Evolutionary conservation across 2,329 filamentous ascomycete species (phyloP).

Genomic region (Diaporthe sp.): DNA sequence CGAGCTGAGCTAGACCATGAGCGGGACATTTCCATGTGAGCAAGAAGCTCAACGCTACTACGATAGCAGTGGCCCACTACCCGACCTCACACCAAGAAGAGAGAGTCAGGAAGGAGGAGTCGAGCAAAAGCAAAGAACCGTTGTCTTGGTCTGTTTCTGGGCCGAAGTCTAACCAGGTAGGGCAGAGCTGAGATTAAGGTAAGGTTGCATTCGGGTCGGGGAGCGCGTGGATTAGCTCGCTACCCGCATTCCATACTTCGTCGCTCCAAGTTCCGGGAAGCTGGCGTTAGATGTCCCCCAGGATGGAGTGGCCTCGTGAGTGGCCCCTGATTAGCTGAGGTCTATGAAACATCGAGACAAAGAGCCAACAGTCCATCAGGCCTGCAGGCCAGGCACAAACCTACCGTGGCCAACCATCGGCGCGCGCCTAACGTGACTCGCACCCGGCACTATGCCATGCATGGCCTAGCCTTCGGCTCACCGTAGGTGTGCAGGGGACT

Average conservation of each 20-base stretch:
- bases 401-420: too few species aligned
- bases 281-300: background rate
- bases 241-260: background rate
- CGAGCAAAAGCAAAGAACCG: background rate
- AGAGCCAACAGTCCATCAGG: background rate
- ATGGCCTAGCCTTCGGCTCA: background rate
- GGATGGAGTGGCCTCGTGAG: background rate
- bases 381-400: too few species aligned
- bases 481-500: background rate
- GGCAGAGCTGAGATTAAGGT: background rate
- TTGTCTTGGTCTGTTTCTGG: constrained; percentile 1
- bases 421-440: background rate
- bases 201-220: constrained; percentile 3
- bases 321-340: background rate
- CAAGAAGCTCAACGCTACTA: constrained; percentile 6
- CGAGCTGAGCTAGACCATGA: background rate
- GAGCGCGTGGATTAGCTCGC: background rate
- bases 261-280: background rate
- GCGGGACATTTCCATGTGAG: background rate
- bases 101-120: too few species aligned
- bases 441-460: background rate
- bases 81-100: background rate
- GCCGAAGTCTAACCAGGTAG: background rate
- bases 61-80: background rate
- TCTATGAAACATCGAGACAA: background rate